Base-by-base conservation (phyloP, 352 stramenopile genomes). In the Hyaloperonospora brassicae region DNA sequence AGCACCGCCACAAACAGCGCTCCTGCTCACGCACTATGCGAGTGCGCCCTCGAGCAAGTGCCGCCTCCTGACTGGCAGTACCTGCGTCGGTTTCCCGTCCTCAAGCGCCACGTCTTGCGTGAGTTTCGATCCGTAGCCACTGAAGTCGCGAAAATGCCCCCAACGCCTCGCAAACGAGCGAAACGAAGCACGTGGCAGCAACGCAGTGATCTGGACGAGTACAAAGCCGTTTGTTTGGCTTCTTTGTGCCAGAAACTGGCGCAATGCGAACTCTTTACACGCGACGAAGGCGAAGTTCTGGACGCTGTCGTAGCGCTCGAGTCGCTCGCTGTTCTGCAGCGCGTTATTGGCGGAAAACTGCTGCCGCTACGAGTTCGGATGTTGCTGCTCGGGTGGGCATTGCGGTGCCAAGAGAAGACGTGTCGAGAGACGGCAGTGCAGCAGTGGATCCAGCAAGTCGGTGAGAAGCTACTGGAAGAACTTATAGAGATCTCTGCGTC, bases 41-140 rank as follows among this genome's bases (percentile, higher is more conserved):
- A 82, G 30, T 79, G 71, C 34, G 44, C 45, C 10, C 13, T 65
- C 2, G 38, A 60, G 4, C 52, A 65, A 31, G 21, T 48, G 0
- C 55, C 59, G 14, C 44, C 53, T 21, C 51, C 47, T 5, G 56
- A 64, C 47, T 76, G 70, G 70, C 63, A 57, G 0, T 40, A 66
- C 40, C 41, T 81, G 50, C 53, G 14, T 9, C 73, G 61, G 2
- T 72, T 66, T 50, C 68, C 73, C 1, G 73, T 84, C 49, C 70
- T 84, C 38, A 78, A 73, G 55, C 70, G 69, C 21, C 57, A 77
- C 17, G 55, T 84, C 35, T 64, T 84, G 45, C 36, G 30, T 8
- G 52, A 67, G 25, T 84, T 72, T 48, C 38, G 47, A 8, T 43
- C 51, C 9, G 53, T 62, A 8, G 58, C 57, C 1, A 21, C 9